Evolutionary conservation across 352 stramenopile genomes (phyloP).

Genomic region (Globisporangium cystogenes): DNA sequence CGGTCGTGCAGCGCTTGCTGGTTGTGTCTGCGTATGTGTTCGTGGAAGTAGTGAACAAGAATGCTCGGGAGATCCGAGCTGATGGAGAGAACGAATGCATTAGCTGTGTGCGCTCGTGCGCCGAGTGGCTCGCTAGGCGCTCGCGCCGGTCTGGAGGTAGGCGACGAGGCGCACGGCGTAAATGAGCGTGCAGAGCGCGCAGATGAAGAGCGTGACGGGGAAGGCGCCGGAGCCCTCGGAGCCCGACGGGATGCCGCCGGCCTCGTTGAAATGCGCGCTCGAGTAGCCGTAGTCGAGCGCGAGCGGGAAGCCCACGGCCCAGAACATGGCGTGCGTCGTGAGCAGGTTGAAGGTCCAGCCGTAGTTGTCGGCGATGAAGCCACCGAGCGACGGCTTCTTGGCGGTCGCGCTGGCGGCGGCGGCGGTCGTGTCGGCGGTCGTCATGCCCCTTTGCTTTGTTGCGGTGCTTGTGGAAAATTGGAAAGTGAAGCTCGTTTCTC

Average conservation of each 20-base stretch:
- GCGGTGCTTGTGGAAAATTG: no score
- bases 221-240: constrained; percentile 72
- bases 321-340: constrained; percentile 77
- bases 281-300: constrained; percentile 78
- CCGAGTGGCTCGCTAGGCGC: constrained; percentile 14
- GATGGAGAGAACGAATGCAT: no score
- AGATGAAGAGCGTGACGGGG: constrained; percentile 80
- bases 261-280: constrained; percentile 63
- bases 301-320: constrained; percentile 73
- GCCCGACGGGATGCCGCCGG: constrained; percentile 71
- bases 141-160: constrained; percentile 40
- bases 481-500: no score
- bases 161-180: constrained; percentile 46
- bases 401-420: no score
- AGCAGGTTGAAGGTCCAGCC: constrained; percentile 87
- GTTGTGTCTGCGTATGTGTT: background rate
- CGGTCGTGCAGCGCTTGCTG: no score
- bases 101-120: background rate
- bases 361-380: constrained; percentile 68
- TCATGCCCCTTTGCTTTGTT: no score
- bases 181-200: constrained; percentile 60
- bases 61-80: no score
- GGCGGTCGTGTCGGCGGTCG: background rate
- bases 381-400: constrained; percentile 32
- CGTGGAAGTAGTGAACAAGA: background rate